Conservation (phyloP, 208 protist species). For the Porcisia hertigi region DNA sequence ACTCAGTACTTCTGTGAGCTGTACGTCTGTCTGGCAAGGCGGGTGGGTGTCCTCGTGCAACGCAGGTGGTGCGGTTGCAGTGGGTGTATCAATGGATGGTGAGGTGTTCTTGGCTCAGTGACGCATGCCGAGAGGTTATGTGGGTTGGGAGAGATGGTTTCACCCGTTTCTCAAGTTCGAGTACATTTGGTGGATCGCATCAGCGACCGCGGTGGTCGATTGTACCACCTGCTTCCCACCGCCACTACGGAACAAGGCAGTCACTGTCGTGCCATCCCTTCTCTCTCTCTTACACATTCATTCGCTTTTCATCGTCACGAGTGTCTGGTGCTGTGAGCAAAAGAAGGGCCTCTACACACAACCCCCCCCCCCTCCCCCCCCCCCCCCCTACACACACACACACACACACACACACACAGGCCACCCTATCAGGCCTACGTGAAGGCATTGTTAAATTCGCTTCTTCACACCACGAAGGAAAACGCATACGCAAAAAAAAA, state of each 20-base stretch:
- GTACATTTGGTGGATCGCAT: not conserved
- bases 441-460: no score
- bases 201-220: not conserved
- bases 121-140: not conserved
- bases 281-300: not conserved
- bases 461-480: no score
- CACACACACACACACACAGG: no score
- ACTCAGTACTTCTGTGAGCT: slow-evolving; percentile 63
- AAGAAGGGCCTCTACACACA: not conserved
- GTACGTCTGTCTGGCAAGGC: slow-evolving; percentile 69
- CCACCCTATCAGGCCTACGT: no score
- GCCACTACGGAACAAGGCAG: not conserved
- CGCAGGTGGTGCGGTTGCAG: slow-evolving; percentile 39
- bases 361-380: not conserved
- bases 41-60: slow-evolving; percentile 54
- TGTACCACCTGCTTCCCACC: not conserved
- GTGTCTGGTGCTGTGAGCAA: not conserved
- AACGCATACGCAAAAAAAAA: no score
- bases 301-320: not conserved
- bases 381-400: no score
- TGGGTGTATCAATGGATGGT: slow-evolving; percentile 69
- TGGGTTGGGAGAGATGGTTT: not conserved
- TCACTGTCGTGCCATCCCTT: not conserved
- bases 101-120: slow-evolving; percentile 71
- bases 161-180: not conserved